Conservation (phyloP, 1,284 basidiomycete species). For the Macrocybe sp. region DNA sequence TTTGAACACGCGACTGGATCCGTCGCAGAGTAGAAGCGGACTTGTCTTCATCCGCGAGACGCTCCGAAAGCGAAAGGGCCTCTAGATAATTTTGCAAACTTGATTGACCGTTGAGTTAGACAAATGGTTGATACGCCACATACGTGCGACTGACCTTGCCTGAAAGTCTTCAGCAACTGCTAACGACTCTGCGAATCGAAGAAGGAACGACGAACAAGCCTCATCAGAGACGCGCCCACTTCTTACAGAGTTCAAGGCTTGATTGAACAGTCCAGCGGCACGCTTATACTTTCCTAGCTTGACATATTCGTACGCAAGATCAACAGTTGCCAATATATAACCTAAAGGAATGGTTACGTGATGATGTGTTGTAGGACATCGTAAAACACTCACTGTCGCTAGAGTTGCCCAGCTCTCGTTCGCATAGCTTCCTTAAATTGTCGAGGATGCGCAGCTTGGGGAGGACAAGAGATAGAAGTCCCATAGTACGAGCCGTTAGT, state of each 20-base stretch:
- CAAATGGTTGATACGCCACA: no score
- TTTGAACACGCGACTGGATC: slow-evolving; percentile 50
- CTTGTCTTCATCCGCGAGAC: slow-evolving; percentile 41
- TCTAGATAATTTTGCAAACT: slow-evolving; percentile 57
- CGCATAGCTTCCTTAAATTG: slow-evolving; percentile 40
- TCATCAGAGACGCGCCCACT: slow-evolving; percentile 41
- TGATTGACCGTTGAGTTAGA: background rate
- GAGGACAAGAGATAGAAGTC: slow-evolving; percentile 47
- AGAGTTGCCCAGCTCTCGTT: slow-evolving; percentile 31
- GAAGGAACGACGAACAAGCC: slow-evolving; percentile 47
- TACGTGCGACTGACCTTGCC: slow-evolving; percentile 36
- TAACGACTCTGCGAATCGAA: slow-evolving; percentile 65
- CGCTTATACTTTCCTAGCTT: slow-evolving; percentile 70
- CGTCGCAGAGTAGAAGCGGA: slow-evolving; percentile 46
- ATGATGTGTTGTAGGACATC: no score
- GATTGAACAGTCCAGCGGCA: slow-evolving; percentile 59
- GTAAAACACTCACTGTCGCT: slow-evolving; percentile 44
- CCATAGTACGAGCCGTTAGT: slow-evolving; percentile 61
- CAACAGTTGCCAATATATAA: slow-evolving; percentile 60
- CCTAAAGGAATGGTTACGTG: slow-evolving; percentile 33
- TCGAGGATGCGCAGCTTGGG: slow-evolving; percentile 54
- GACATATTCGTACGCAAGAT: slow-evolving; percentile 74
- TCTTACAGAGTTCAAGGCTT: slow-evolving; percentile 43
- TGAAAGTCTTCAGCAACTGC: slow-evolving; percentile 60
- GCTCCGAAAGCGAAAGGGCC: slow-evolving; percentile 43